phyloP scores from a whole-genome alignment of 2,329 filamentous ascomycete species.

The Xylariaceae sp. region DNA sequence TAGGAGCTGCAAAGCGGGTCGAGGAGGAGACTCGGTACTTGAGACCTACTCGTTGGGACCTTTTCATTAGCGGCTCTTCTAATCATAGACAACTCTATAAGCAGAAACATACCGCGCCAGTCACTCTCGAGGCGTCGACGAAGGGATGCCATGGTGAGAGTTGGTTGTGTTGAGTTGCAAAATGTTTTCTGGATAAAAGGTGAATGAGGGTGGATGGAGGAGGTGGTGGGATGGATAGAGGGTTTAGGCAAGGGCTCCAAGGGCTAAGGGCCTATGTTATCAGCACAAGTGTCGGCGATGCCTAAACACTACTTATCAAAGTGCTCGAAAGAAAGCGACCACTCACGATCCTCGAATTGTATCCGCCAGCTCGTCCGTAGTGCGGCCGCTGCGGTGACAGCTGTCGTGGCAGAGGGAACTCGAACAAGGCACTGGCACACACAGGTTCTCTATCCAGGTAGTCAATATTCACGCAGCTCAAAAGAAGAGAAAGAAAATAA shows the following conservation, averaged over 20 bases:
- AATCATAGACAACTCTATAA: neutral
- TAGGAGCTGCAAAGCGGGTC: constrained; percentile 17
- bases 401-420: neutral
- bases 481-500: neutral
- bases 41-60: constrained; percentile 12
- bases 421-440: neutral
- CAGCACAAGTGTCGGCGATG: constrained; percentile 19
- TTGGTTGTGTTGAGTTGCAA: neutral
- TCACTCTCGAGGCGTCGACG: constrained; percentile 11
- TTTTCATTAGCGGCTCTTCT: neutral
- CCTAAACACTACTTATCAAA: constrained; percentile 4
- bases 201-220: neutral
- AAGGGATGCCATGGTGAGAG: constrained; percentile 13
- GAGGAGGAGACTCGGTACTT: constrained; percentile 15
- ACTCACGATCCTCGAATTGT: too few relatives aligned
- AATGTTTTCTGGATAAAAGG: neutral
- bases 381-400: neutral
- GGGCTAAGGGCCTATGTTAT: constrained; percentile 8
- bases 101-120: constrained; percentile 12
- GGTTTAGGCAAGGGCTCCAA: neutral
- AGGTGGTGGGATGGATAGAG: neutral
- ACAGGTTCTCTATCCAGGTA: neutral
- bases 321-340: constrained; percentile 13
- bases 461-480: neutral
- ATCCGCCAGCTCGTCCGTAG: constrained; percentile 11